phyloP scores from a whole-genome alignment of 441 rosid species.

The Gossypium trilobum region DNA sequence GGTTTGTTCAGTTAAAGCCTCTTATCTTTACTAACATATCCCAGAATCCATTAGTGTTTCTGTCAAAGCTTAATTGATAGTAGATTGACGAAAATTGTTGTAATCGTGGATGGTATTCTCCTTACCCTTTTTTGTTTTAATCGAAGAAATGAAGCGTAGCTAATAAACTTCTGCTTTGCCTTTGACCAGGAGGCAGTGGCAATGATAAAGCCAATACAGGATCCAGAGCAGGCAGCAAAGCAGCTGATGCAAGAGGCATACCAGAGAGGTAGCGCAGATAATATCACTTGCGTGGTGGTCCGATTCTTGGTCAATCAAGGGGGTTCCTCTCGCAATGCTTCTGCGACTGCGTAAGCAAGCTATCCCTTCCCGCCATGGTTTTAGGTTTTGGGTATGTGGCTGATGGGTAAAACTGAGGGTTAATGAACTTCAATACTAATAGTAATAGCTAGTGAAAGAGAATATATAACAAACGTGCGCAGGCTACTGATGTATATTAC shows the following conservation, averaged over 20 bases:
- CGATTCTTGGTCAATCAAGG: slow-evolving; percentile 60
- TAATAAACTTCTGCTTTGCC: background rate
- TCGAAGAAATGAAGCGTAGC: background rate
- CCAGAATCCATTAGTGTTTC: background rate
- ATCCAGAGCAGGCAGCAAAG: slow-evolving; percentile 79
- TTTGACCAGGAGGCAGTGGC: slow-evolving; percentile 74
- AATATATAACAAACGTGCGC: slow-evolving; percentile 12
- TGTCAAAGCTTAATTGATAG: background rate
- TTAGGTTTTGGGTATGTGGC: slow-evolving; percentile 1
- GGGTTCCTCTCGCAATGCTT: slow-evolving; percentile 25
- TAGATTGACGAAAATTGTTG: background rate
- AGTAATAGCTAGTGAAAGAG: slow-evolving; percentile 22
- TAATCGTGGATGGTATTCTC: background rate
- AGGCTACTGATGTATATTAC: slow-evolving; percentile 14
- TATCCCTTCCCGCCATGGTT: background rate
- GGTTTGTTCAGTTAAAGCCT: background rate
- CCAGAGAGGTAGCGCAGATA: slow-evolving; percentile 91
- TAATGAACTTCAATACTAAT: slow-evolving; percentile 13
- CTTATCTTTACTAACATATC: background rate
- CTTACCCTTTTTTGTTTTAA: background rate
- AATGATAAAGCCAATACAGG: slow-evolving; percentile 55
- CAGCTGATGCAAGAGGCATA: slow-evolving; percentile 77
- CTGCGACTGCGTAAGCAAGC: slow-evolving; percentile 11
- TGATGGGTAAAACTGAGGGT: background rate
- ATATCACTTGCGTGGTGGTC: slow-evolving; percentile 88